Evolutionary conservation across 2,329 filamentous ascomycete species (phyloP), one percentile per base, ranked within the genome.

Genomic region (Parastagonospora avenae): DNA sequence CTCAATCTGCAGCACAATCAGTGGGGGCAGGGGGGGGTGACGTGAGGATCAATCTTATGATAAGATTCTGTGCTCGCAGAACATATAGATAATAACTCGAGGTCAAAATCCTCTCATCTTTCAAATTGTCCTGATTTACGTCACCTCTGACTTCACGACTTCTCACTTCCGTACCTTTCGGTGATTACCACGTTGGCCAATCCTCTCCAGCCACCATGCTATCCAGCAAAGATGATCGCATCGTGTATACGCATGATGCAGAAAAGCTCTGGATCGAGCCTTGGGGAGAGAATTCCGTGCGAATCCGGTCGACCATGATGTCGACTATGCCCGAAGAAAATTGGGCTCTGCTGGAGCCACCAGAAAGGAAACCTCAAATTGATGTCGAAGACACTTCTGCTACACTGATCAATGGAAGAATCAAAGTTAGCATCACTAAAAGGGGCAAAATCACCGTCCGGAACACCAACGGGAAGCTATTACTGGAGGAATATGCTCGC

Each of bases 191-290:
- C 19, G 19, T 24, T 24, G 19, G 19, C 19, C 19, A 24, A 4
- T n/a, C 14, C 10, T 11, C 8, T 11, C 8, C 14, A 15, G 4
- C 30, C 27, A 40, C 36, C 29, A 50, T 54, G 46, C 47, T 54
- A n/a, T 28, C 31, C 2, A 30, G 38, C 1, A 39, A 46, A 32
- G 35, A 46, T 2, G 37, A 41, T 33, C 47, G 54, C 16, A 36
- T 85, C 3, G 80, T 87, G 50, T 88, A 82, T 64, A 82, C 80
- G 52, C 80, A 76, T 48, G 79, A 82, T 62, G 76, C 76, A n/a
- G 78, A 81, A 55, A 64, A 72, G 19, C 67, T 81, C 48, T 76
- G 77, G 71, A 71, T 82, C 45, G 77, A 82, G 43, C 66, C 79
- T 31, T 82, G 79, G 79, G 79, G 79, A 12, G 53, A 65, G 9